These are phyloP conservation scores for Punica granatum DNA, from an alignment of 345 rosid genomes.

Conservation along the genomic window DNA sequence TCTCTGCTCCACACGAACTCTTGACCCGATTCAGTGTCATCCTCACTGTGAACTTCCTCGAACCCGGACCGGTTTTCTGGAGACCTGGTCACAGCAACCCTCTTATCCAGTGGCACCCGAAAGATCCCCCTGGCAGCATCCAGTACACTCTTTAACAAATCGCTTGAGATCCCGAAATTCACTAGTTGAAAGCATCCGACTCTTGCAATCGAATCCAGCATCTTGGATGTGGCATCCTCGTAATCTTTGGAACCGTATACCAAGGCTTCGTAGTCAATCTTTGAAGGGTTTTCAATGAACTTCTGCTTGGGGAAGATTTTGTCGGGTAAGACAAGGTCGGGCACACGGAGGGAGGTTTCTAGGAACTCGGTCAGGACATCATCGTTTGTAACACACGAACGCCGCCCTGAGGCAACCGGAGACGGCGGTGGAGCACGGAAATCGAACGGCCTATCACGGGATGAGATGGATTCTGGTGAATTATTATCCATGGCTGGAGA, in stretches of 20 bases:
- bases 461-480: constrained; percentile 38
- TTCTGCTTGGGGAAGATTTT: constrained; percentile 69
- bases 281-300: constrained; percentile 49
- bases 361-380: constrained; percentile 69
- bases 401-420: constrained; percentile 59
- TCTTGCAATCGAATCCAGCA: constrained; percentile 45
- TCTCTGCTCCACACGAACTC: constrained; percentile 62
- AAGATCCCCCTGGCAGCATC: constrained; percentile 40
- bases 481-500: constrained; percentile 17
- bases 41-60: constrained; percentile 48
- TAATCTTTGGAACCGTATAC: constrained; percentile 14
- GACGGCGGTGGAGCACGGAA: constrained; percentile 93
- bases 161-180: constrained; percentile 48
- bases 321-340: constrained; percentile 71
- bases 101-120: constrained; percentile 29
- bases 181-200: constrained; percentile 83
- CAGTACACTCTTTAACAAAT: constrained; percentile 25
- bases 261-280: constrained; percentile 42
- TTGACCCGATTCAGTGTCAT: constrained; percentile 37
- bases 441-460: constrained; percentile 39
- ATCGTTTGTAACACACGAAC: constrained; percentile 71
- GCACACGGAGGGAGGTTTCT: constrained; percentile 64
- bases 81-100: constrained; percentile 31
- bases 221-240: constrained; percentile 19
- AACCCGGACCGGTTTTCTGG: constrained; percentile 43